Conservation (phyloP, 75 land plant species). For the Isoetes taiwanensis region DNA sequence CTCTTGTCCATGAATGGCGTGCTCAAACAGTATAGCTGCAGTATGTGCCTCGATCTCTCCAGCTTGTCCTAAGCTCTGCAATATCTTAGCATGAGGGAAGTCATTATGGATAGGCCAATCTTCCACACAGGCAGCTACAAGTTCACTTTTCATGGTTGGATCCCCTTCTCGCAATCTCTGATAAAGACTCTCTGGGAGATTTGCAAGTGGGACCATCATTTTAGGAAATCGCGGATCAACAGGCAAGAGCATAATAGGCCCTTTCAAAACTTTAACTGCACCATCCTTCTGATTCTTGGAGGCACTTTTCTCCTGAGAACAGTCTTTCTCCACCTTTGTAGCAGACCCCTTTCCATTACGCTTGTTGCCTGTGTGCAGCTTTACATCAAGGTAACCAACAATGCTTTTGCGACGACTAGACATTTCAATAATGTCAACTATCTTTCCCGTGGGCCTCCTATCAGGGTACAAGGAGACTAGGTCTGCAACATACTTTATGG, state of each 20-base stretch:
- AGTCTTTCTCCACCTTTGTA: slow-evolving; percentile 3
- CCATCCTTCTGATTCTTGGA: background rate
- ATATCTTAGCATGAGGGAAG: slow-evolving; percentile 43
- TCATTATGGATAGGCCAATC: slow-evolving; percentile 47
- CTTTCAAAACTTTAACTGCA: background rate
- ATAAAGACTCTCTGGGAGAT: slow-evolving; percentile 37
- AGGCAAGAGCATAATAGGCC: slow-evolving; percentile 23
- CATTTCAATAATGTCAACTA: slow-evolving; percentile 51
- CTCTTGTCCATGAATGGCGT: slow-evolving; percentile 35
- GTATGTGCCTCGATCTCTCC: slow-evolving; percentile 67
- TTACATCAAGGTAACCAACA: slow-evolving; percentile 60
- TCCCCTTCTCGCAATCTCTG: slow-evolving; percentile 54
- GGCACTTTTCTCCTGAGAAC: slow-evolving; percentile 10
- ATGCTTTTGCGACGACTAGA: slow-evolving; percentile 58
- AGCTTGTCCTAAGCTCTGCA: slow-evolving; percentile 58
- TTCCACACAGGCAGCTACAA: slow-evolving; percentile 59
- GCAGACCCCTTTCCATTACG: slow-evolving; percentile 3
- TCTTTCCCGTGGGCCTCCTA: slow-evolving; percentile 80
- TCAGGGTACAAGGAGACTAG: slow-evolving; percentile 33
- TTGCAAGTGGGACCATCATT: slow-evolving; percentile 41
- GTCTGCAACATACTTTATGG: slow-evolving; percentile 29
- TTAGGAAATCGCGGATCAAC: slow-evolving; percentile 56
- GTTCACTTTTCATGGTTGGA: slow-evolving; percentile 43
- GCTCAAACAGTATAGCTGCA: slow-evolving; percentile 77
- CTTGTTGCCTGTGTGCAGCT: slow-evolving; percentile 24